These are phyloP conservation scores for Penicillium canescens DNA, from an alignment of 495 filamentous ascomycete genomes.

Conservation along the genomic window DNA sequence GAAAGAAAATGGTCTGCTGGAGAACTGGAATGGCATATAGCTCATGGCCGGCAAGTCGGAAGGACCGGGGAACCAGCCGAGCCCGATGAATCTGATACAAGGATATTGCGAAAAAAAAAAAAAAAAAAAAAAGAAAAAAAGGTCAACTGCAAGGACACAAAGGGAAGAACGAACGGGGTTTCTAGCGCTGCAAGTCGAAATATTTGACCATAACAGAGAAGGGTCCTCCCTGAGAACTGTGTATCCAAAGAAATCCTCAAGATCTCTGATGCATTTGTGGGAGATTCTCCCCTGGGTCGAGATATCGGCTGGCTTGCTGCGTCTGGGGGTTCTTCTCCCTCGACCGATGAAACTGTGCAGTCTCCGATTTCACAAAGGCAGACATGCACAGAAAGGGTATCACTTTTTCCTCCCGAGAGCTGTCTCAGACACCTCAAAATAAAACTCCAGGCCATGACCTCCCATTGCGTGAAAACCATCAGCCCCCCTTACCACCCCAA, in stretches of 20 bases:
- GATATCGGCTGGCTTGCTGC: slow-evolving; percentile 29
- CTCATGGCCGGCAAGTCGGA: slow-evolving; percentile 25
- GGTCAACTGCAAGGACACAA: slow-evolving; percentile 20
- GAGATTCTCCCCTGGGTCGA: slow-evolving; percentile 14
- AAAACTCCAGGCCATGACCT: slow-evolving; percentile 45
- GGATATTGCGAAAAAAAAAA: slow-evolving; percentile 25
- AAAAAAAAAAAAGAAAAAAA: slow-evolving; percentile 26
- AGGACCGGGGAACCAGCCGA: slow-evolving; percentile 22
- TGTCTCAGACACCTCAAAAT: slow-evolving; percentile 47
- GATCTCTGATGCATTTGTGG: slow-evolving; percentile 34
- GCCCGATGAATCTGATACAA: slow-evolving; percentile 19
- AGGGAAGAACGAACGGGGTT: slow-evolving; percentile 30
- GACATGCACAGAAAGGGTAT: slow-evolving; percentile 53
- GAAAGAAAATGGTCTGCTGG: slow-evolving; percentile 31
- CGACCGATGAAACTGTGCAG: slow-evolving; percentile 42
- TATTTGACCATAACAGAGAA: slow-evolving; percentile 19
- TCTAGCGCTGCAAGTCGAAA: slow-evolving; percentile 44
- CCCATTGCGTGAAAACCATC: slow-evolving; percentile 39
- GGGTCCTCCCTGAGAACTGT: slow-evolving; percentile 20
- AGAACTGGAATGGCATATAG: slow-evolving; percentile 31
- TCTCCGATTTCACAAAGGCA: slow-evolving; percentile 42
- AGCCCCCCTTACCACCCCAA: slow-evolving; percentile 22
- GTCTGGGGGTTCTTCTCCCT: slow-evolving; percentile 32
- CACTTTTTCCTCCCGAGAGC: slow-evolving; percentile 52
- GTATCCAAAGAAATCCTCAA: slow-evolving; percentile 32